These are phyloP conservation scores for Trichodelitschia bisporula DNA, from an alignment of 495 filamentous ascomycete species.

Conservation along the genomic window DNA sequence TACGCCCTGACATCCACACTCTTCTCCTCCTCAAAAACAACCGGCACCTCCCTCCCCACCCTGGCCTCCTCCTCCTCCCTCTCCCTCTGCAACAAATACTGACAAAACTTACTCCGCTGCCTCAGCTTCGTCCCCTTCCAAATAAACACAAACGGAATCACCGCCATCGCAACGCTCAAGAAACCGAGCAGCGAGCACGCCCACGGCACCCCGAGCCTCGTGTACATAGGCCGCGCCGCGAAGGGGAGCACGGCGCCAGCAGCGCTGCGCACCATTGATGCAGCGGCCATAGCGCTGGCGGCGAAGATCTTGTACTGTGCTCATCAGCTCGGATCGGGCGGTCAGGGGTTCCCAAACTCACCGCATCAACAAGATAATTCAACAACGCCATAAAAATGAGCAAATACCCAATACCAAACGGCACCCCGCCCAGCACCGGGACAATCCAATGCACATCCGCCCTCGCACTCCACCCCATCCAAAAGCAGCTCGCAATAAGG, in stretches of 20 bases:
- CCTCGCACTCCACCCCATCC: constrained; percentile 44
- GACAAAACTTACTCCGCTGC: constrained; percentile 17
- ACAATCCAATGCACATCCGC: constrained; percentile 32
- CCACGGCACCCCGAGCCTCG: constrained; percentile 15
- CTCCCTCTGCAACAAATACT: constrained; percentile 14
- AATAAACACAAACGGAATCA: constrained; percentile 19
- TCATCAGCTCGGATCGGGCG: too few species aligned
- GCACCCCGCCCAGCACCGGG: constrained; percentile 34
- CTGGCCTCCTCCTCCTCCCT: constrained; percentile 9
- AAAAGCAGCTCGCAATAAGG: constrained; percentile 39
- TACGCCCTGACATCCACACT: too few species aligned
- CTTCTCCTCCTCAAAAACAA: too few species aligned
- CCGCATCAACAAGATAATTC: constrained; percentile 60
- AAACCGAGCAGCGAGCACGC: constrained; percentile 17
- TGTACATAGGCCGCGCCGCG: constrained; percentile 17
- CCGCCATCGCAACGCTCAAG: constrained; percentile 12
- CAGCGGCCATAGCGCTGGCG: constrained; percentile 42
- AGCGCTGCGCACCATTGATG: constrained; percentile 30
- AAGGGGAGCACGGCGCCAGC: constrained; percentile 36
- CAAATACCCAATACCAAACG: constrained; percentile 45
- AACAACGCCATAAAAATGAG: constrained; percentile 41
- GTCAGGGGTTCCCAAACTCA: too few species aligned
- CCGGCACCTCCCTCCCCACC: constrained; percentile 6
- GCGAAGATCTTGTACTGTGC: constrained; percentile 50
- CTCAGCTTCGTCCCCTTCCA: constrained; percentile 14